phyloP scores from a whole-genome alignment of 2,329 filamentous ascomycete genomes.

The Zymoseptoria brevis region DNA sequence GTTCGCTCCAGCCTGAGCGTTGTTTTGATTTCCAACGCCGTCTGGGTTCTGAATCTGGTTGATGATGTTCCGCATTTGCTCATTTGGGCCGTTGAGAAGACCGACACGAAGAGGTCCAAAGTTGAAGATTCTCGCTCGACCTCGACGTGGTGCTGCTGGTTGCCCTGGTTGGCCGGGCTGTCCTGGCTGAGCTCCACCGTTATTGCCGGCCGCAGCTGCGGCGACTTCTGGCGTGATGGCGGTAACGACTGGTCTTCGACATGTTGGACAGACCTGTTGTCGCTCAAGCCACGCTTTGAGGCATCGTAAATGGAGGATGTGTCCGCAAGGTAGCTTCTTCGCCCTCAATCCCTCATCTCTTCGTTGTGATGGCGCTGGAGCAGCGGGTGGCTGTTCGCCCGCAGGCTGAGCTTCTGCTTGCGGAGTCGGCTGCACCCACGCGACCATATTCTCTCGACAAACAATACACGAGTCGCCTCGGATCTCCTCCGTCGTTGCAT shows the following conservation, averaged over 20 bases:
- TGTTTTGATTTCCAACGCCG: constrained; percentile 10
- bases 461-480: constrained; percentile 90
- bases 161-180: constrained; percentile 25
- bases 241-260: constrained; percentile 63
- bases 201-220: constrained; percentile 8
- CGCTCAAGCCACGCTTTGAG: constrained; percentile 94
- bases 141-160: constrained; percentile 30
- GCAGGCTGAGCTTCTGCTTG: constrained; percentile 30
- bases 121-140: constrained; percentile 49
- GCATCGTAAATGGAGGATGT: constrained; percentile 90
- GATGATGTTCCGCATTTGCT: constrained; percentile 36
- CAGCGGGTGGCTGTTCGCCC: constrained; percentile 21
- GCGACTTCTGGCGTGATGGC: constrained; percentile 10
- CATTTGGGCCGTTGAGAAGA: constrained; percentile 52
- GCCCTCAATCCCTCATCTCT: constrained; percentile 76
- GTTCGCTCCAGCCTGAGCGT: constrained; percentile 33
- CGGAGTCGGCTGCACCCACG: constrained; percentile 54
- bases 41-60: constrained; percentile 25
- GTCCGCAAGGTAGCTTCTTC: constrained; percentile 93
- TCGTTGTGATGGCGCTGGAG: constrained; percentile 29
- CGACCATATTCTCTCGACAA: constrained; percentile 89
- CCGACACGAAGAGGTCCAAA: constrained; percentile 68
- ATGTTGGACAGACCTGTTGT: constrained; percentile 95
- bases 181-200: constrained; percentile 8
- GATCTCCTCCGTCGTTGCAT: constrained; percentile 82